Percentiles rank a stretch among this genome's conserved stretches.
Conservation (phyloP, 2,329 filamentous ascomycete genomes). For the Fusarium humuli region DNA sequence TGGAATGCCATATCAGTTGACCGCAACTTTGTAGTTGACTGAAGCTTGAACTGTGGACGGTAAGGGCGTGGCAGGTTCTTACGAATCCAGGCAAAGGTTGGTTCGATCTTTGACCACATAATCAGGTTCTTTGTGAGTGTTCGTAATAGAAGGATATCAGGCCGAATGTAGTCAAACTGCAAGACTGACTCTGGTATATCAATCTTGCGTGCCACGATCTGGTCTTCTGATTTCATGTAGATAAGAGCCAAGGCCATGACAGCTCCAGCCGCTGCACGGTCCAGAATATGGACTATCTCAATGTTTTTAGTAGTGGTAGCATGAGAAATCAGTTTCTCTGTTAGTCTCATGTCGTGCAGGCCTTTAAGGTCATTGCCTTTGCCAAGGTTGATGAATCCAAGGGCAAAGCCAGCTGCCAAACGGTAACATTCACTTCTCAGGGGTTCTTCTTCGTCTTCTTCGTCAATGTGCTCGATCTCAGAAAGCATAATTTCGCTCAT, state of each 20-base stretch:
- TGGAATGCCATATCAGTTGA: slow-evolving; percentile 92
- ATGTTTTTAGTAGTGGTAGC: slow-evolving; percentile 92
- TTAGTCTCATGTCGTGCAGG: slow-evolving; percentile 91
- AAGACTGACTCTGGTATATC: slow-evolving; percentile 90
- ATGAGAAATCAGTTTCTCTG: slow-evolving; percentile 86
- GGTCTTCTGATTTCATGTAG: slow-evolving; percentile 96
- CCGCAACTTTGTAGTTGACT: slow-evolving; percentile 69
- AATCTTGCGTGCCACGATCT: slow-evolving; percentile 87
- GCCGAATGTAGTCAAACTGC: slow-evolving; percentile 95
- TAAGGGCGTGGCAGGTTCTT: slow-evolving; percentile 79
- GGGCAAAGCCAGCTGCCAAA: slow-evolving; percentile 89
- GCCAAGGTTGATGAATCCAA: slow-evolving; percentile 94
- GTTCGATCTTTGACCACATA: slow-evolving; percentile 86
- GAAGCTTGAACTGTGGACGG: slow-evolving; percentile 69
- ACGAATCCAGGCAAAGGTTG: slow-evolving; percentile 79
- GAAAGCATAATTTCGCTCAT: slow-evolving; percentile 99
- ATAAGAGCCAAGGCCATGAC: slow-evolving; percentile 91
- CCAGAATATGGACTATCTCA: slow-evolving; percentile 90
- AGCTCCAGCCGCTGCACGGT: slow-evolving; percentile 92
- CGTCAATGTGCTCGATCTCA: slow-evolving; percentile 89
- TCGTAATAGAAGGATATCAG: slow-evolving; percentile 89
- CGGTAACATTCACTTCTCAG: slow-evolving; percentile 96
- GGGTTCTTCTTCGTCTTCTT: slow-evolving; percentile 83
- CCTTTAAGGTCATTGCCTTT: slow-evolving; percentile 90
- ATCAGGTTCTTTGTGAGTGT: slow-evolving; percentile 92